Evolutionary conservation across 202 grass and related monocot species (phyloP).

Genomic region (Zoysia matrella): DNA sequence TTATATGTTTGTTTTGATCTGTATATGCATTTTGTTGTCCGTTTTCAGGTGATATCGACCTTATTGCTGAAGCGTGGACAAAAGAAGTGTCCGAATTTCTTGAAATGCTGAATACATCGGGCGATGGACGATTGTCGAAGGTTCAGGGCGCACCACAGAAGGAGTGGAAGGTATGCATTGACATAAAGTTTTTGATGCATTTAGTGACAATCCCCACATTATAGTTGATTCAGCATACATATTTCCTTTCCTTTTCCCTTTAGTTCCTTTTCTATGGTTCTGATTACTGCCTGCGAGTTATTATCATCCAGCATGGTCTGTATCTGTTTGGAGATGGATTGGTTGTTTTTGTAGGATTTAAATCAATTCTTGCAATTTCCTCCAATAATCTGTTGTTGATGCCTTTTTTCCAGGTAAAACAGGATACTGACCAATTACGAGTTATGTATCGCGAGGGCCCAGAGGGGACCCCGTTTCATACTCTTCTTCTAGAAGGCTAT

Average conservation of each 20-base stretch:
- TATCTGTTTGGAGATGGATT: constrained; percentile 8
- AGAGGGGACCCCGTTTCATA: too few species aligned
- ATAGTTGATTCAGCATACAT: not conserved
- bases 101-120: constrained; percentile 89
- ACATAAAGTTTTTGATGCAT: not conserved
- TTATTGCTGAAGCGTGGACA: too few species aligned
- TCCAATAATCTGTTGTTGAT: not conserved
- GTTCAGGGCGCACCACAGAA: constrained; percentile 46
- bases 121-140: constrained; percentile 37
- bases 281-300: not conserved
- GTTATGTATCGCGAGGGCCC: constrained; percentile 63
- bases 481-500: too few species aligned
- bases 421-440: constrained; percentile 85
- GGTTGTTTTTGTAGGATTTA: not conserved
- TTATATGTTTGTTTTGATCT: constrained; percentile 22
- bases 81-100: constrained; percentile 76
- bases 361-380: constrained; percentile 2
- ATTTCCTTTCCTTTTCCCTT: not conserved
- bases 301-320: not conserved
- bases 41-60: constrained; percentile 41
- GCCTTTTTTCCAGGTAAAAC: constrained; percentile 72
- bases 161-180: constrained; percentile 88
- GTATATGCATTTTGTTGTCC: not conserved
- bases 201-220: not conserved
- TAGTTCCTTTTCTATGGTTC: not conserved